Conservation (phyloP, 768 basidiomycete genomes). For the Suillus tomentosus region DNA sequence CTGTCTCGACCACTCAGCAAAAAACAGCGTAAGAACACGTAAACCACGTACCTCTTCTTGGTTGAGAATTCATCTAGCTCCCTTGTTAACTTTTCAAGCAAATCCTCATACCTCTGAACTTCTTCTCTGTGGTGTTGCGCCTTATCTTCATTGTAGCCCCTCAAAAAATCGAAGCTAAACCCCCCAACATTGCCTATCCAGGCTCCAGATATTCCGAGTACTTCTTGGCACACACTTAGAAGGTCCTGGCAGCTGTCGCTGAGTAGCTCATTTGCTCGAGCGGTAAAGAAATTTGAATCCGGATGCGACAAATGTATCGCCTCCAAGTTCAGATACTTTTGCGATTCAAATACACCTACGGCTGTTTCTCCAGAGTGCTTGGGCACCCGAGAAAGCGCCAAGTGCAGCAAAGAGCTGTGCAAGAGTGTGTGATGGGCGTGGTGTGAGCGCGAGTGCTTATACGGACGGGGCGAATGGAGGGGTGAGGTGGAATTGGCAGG, state of each 20-base stretch:
- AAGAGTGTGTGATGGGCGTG: conserved; percentile 37
- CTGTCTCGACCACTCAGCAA: conserved; percentile 34
- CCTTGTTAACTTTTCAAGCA: conserved; percentile 38
- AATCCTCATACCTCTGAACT: conserved; percentile 39
- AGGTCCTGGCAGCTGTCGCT: conserved; percentile 56
- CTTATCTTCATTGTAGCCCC: conserved; percentile 30
- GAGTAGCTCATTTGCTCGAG: conserved; percentile 46
- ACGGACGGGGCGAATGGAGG: conserved; percentile 14
- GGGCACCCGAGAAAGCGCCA: conserved; percentile 33
- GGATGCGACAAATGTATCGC: conserved; percentile 54
- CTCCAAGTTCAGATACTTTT: conserved; percentile 70
- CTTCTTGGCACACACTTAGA: conserved; percentile 43
- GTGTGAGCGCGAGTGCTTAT: conserved; percentile 24
- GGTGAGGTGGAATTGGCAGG: conserved; percentile 17
- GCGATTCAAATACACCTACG: conserved; percentile 75
- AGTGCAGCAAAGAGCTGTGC: conserved; percentile 42
- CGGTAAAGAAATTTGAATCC: conserved; percentile 43
- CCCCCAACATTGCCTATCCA: conserved; percentile 52
- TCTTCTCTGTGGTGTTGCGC: conserved; percentile 34
- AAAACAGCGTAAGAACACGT: neutral
- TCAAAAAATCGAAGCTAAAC: conserved; percentile 41
- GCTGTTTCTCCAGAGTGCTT: conserved; percentile 44
- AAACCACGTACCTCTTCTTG: conserved; percentile 47
- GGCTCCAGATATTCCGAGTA: conserved; percentile 41
- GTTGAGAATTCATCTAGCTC: conserved; percentile 49